Evolutionary conservation across 1,139 yeast species (phyloP), one percentile per base, ranked within the genome.

Genomic region (Sugiyamaella paludigena): DNA sequence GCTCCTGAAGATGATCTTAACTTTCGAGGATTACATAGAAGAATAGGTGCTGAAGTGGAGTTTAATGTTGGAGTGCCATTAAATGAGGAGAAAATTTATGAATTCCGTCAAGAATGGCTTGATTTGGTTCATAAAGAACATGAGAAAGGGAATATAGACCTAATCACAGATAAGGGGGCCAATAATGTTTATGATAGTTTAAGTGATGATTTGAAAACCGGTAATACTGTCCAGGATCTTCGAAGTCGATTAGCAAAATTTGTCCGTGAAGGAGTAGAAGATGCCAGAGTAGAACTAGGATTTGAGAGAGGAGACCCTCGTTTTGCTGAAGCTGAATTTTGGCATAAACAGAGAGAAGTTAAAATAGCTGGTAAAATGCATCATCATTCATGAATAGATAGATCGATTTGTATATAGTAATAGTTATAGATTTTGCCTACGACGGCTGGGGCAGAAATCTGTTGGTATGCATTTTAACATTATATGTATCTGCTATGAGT

Each of bases 11-110:
- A 61, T 40, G 35, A 48, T 13, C 78, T 80, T 11, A 56, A 53
- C 16, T 57, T 58, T 44, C 43, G 55, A 9, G 31, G 52, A n/a
- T 62, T 85, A 11, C 92, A 94, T 0, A 73, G 78, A 45, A 81
- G 84, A 55, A 64, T 81, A 41, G 89, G 94, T 1, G 77, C 86
- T 0, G 82, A 81, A 45, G 75, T 91, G 30, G 80, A 77, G 45
- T 81, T 89, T 24, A 75, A 80, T 31, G 76, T 91, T 34, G 98
- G 98, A 1, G 76, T 82, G 35, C 81, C 87, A 1, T 62, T 92
- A 7, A 78, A 80, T 40, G 95, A 84, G 50, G 68, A 67, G 1
- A 66, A 73, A n/a, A 78, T 92, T 36, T 81, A 75, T 40, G 60
- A 60, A 7, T 88, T 77, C 63, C 74, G 97, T 54, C 65, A 66